Base-by-base conservation (phyloP, 202 grass and related monocot species). In the Setaria viridis region DNA sequence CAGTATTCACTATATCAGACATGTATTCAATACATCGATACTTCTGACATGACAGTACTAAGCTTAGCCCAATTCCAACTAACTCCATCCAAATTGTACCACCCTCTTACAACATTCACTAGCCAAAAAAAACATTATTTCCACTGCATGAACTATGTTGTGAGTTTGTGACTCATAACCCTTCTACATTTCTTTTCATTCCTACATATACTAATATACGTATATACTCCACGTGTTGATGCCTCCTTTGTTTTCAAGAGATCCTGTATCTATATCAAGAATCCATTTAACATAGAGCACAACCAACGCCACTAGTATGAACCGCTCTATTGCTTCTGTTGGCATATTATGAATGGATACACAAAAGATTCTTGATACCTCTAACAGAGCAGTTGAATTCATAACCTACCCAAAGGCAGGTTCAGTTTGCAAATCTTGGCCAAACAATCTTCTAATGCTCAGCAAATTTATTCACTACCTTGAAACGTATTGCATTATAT, bases 321-420 rank as follows among this genome's bases (percentile, higher is more conserved):
- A 66, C 17, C 80, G 12, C 12, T 65, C 25, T 20, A 19, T 78
- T 77, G 2, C 10, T 76, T 59, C 35, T 43, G 21, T 12, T 77
- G 37, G 30, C 16, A 4, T 45, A 7, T 77, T 6, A 49, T 49
- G 7, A 11, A 54, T 54, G 47, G 33, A 67, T 53, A 33, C 25
- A 49, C 20, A 49, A 51, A 66, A 59, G 4, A 10, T 65, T 34
- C 15, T 74, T 79, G 59, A 9, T 80, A 69, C 57, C 74, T 57
- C 56, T 51, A 74, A 10, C 13, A 17, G 8, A 51, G 39, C 9
- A 73, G 29, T 33, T 66, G 47, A 78, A 64, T 34, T 34, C 11
- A 49, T 50, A 70, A 83, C 12, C 8, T 42, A 82, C 43, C 35
- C 39, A 86, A 79, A 80, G 71, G 21, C 65, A 0, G 10, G 7